Percentiles rank a stretch among this genome's conserved stretches.
phyloP scores from a whole-genome alignment of 108 stramenopile genomes.

The Nannochloropsis salina region DNA sequence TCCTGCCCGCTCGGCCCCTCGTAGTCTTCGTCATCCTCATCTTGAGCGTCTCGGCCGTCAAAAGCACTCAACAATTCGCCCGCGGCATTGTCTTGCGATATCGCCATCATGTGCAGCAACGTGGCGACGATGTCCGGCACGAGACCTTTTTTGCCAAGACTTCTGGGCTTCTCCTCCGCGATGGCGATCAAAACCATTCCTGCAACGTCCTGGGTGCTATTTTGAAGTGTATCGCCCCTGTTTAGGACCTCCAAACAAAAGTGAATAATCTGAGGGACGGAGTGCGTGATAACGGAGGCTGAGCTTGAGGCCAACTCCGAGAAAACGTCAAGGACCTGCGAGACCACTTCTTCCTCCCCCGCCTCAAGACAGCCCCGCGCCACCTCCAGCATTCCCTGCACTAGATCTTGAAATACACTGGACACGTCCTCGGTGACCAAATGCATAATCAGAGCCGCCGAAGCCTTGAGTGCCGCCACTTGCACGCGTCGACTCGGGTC shows the following conservation, averaged over 20 bases:
- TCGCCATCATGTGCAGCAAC: slow-evolving; percentile 77
- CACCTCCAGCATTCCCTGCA: slow-evolving; percentile 47
- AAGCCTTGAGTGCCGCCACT: slow-evolving; percentile 46
- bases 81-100: slow-evolving; percentile 74
- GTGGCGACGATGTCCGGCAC: slow-evolving; percentile 62
- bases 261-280: slow-evolving; percentile 62
- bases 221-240: slow-evolving; percentile 62
- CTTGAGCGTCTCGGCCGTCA: slow-evolving; percentile 71
- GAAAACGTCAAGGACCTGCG: slow-evolving; percentile 65
- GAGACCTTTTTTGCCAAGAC: slow-evolving; percentile 70
- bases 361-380: slow-evolving; percentile 42
- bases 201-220: slow-evolving; percentile 74
- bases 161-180: slow-evolving; percentile 85
- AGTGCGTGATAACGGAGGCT: slow-evolving; percentile 54
- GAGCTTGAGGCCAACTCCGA: slow-evolving; percentile 66
- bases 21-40: slow-evolving; percentile 63
- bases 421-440: slow-evolving; percentile 43
- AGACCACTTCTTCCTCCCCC: slow-evolving; percentile 59
- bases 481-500: slow-evolving; percentile 52
- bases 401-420: slow-evolving; percentile 45
- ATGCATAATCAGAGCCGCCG: slow-evolving; percentile 33
- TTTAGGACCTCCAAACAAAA: slow-evolving; percentile 64
- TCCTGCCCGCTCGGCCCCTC: slow-evolving; percentile 78
- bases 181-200: slow-evolving; percentile 80
- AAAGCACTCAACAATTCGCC: slow-evolving; percentile 72